phyloP scores from a whole-genome alignment of 2,329 filamentous ascomycete species.

The Ceratocystiopsis minuta region DNA sequence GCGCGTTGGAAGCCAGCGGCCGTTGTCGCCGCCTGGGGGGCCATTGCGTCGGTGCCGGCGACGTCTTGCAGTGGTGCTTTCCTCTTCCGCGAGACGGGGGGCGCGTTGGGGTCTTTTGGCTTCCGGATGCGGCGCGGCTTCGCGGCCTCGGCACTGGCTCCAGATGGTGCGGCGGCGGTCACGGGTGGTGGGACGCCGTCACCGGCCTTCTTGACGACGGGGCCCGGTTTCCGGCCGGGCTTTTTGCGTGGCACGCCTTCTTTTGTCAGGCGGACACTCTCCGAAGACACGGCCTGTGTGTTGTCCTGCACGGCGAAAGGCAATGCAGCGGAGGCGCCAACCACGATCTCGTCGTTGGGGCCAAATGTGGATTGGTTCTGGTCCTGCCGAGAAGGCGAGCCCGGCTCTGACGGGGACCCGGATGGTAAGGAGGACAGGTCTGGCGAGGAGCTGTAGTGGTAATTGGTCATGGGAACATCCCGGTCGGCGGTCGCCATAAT shows the following conservation, averaged over 20 bases:
- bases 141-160: slow-evolving; percentile 17
- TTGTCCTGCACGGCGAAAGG: too few species aligned
- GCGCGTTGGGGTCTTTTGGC: slow-evolving; percentile 39
- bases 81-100: slow-evolving; percentile 34
- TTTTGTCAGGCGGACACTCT: slow-evolving; percentile 33
- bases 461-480: slow-evolving; percentile 17
- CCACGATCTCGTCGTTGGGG: slow-evolving; percentile 26
- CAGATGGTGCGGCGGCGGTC: slow-evolving; percentile 7
- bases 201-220: slow-evolving; percentile 13
- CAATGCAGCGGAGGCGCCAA: slow-evolving; percentile 19
- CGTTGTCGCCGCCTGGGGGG: not conserved
- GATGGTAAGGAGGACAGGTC: slow-evolving; percentile 35
- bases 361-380: slow-evolving; percentile 16
- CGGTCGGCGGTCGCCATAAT: slow-evolving; percentile 6
- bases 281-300: slow-evolving; percentile 13
- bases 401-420: slow-evolving; percentile 29
- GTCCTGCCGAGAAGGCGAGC: slow-evolving; percentile 24
- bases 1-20: slow-evolving; percentile 2
- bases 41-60: slow-evolving; percentile 17
- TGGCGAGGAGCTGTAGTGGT: slow-evolving; percentile 28
- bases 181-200: slow-evolving; percentile 2
- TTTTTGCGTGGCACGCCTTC: slow-evolving; percentile 44
- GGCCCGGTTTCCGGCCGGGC: slow-evolving; percentile 46
- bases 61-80: slow-evolving; percentile 13
- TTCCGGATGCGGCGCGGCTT: slow-evolving; percentile 26